Conservation (phyloP, 805 yeast species). For the Metschnikowia vanudenii region DNA sequence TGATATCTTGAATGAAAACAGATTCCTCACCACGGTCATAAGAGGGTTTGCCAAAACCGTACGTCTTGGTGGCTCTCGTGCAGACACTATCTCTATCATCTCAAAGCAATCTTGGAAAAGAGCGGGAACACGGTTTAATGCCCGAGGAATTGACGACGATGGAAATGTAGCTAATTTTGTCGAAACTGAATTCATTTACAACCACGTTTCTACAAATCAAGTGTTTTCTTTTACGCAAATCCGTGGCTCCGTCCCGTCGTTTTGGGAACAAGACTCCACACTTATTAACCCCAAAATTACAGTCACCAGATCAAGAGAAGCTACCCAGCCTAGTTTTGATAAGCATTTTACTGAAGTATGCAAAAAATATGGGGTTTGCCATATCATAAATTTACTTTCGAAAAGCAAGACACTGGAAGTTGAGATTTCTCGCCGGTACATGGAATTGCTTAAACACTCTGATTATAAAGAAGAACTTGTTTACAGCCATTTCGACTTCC, state of each 20-base stretch:
- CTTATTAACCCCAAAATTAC: slow-evolving; percentile 88
- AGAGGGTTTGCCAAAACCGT: slow-evolving; percentile 92
- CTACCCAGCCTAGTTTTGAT: slow-evolving; percentile 87
- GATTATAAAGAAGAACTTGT: slow-evolving; percentile 33
- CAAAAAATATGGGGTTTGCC: slow-evolving; percentile 81
- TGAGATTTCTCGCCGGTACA: slow-evolving; percentile 66
- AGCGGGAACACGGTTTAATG: slow-evolving; percentile 24
- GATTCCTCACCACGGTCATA: slow-evolving; percentile 86
- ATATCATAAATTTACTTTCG: slow-evolving; percentile 83
- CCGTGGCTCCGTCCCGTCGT: slow-evolving; percentile 94
- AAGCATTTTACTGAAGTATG: slow-evolving; percentile 72
- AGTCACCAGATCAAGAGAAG: slow-evolving; percentile 84
- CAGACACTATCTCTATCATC: slow-evolving; percentile 65
- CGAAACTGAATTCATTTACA: slow-evolving; percentile 73
- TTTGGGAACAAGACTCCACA: slow-evolving; percentile 97
- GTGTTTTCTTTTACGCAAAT: slow-evolving; percentile 79
- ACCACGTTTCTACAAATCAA: slow-evolving; percentile 43
- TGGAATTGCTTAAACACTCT: slow-evolving; percentile 47
- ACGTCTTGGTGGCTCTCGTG: slow-evolving; percentile 32
- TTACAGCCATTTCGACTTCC: slow-evolving; percentile 89
- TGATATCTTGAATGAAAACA: slow-evolving; percentile 64
- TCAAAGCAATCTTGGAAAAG: slow-evolving; percentile 92
- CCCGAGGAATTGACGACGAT: slow-evolving; percentile 23
- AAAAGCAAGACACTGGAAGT: slow-evolving; percentile 71
- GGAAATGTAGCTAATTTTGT: slow-evolving; percentile 25